Evolutionary conservation across 208 protist species (phyloP).

Genomic region (Trypanosoma melophagium): DNA sequence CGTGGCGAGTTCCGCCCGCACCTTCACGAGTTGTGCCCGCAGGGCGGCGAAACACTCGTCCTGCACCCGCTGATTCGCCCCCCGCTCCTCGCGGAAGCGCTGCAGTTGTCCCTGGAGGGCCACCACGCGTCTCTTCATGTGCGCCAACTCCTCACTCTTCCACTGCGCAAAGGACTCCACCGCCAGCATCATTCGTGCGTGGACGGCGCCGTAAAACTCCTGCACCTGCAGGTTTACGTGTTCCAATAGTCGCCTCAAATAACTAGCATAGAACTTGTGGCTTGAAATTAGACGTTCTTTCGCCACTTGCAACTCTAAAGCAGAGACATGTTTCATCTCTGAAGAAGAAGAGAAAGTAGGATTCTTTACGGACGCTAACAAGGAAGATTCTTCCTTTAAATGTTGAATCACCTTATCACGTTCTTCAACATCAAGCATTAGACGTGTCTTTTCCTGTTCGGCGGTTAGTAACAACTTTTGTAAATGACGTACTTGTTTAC

Average conservation of each 20-base stretch:
- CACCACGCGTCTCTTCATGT: constrained; percentile 6
- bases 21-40: constrained; percentile 29
- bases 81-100: constrained; percentile 19
- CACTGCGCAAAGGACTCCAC: background rate
- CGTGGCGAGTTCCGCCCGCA: constrained; percentile 29
- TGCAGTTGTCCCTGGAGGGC: constrained; percentile 20
- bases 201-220: constrained; percentile 6
- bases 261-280: background rate
- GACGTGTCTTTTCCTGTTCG: constrained; percentile 30
- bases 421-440: constrained; percentile 11
- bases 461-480: constrained; percentile 44
- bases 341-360: background rate
- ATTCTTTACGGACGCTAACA: background rate
- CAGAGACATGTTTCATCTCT: background rate
- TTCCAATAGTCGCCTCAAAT: constrained; percentile 6
- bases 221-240: constrained; percentile 15
- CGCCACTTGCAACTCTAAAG: background rate
- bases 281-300: background rate
- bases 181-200: constrained; percentile 2
- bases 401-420: background rate
- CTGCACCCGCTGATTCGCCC: constrained; percentile 29
- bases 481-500: constrained; percentile 37
- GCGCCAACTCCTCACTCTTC: background rate
- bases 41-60: constrained; percentile 28
- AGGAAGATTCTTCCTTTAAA: background rate